Evolutionary conservation across 208 protist genomes (phyloP).

Genomic region (Leishmania braziliensis): DNA sequence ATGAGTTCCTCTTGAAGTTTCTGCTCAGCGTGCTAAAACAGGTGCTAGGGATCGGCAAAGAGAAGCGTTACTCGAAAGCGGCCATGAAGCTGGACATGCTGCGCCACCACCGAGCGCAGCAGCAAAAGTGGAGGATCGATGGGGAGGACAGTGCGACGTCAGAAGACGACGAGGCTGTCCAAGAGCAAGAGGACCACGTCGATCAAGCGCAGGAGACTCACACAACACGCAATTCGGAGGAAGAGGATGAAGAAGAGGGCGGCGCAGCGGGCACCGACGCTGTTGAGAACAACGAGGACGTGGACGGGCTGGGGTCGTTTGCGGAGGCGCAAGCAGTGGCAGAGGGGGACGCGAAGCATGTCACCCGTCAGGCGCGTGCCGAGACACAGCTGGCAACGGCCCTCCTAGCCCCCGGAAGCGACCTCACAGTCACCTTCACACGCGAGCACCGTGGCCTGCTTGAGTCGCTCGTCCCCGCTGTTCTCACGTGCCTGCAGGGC

Average conservation of each 20-base stretch:
- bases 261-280: slow-evolving; percentile 22
- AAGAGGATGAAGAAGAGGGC: slow-evolving; percentile 10
- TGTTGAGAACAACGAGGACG: slow-evolving; percentile 32
- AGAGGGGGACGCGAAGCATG: slow-evolving; percentile 19
- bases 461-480: slow-evolving; percentile 72
- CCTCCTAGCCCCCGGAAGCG: slow-evolving; percentile 20
- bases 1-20: slow-evolving; percentile 89
- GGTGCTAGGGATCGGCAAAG: slow-evolving; percentile 87
- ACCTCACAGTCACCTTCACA: slow-evolving; percentile 76
- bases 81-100: slow-evolving; percentile 77
- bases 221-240: slow-evolving; percentile 3
- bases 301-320: slow-evolving; percentile 75
- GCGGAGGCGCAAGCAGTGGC: slow-evolving; percentile 51
- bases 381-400: slow-evolving; percentile 8
- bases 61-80: slow-evolving; percentile 63
- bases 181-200: slow-evolving; percentile 28
- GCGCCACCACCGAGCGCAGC: slow-evolving; percentile 43
- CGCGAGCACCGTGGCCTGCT: slow-evolving; percentile 72
- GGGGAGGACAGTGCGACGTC: slow-evolving; percentile 21
- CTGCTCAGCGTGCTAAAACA: slow-evolving; percentile 85
- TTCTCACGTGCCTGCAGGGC: slow-evolving; percentile 84
- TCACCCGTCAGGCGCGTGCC: neutral
- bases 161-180: slow-evolving; percentile 8
- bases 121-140: slow-evolving; percentile 5
- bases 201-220: slow-evolving; percentile 14